Evolutionary conservation across 352 stramenopile species (phyloP), one percentile per base, ranked within the genome.

Genomic region (Phytophthora foliorum): DNA sequence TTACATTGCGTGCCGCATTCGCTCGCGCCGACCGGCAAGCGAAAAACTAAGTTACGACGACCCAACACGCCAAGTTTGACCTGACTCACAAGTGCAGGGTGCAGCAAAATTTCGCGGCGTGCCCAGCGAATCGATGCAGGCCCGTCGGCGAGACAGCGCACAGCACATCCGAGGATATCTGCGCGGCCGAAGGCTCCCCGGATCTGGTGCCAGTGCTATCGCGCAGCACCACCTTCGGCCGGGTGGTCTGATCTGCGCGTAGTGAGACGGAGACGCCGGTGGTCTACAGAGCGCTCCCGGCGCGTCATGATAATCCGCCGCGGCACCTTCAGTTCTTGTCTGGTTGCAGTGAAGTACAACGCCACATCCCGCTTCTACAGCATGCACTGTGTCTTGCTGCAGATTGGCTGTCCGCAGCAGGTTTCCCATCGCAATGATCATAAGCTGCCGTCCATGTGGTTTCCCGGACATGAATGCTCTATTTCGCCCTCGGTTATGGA

Each of bases 351-450:
- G 17, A 44, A 22, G 41, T 61, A 36, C 56, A 60, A 57, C 57
- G 27, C 34, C 57, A 67, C 58, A 69, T 69, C 65, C 38, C 57
- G 50, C 44, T 74, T 74, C 52, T 65, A 42, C 59, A 65, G 58
- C 59, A 61, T 74, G 66, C 60, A 70, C 52, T 49, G 65, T 57
- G 53, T 48, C 44, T 74, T 69, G 59, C 65, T 29, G 14, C n/a
- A 0, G 38, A 74, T 77, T 75, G 67, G 67, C 31, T 24, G 51
- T 36, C 57, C 14, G 22, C 32, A 10, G 24, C 19, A 42, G 2
- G 24, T n/a, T 73, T 50, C 69, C 69, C 69, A 77, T 77, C 69
- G 58, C 29, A 38, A 63, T 54, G 65, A 74, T 72, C 55, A 59
- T n/a, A 65, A 24, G 19, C 21, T 59, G 44, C 22, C 11, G 55